Percentiles rank a stretch among this genome's conserved stretches.
These are phyloP conservation scores for Ophiocordyceps polyrhachis-furcata DNA, from an alignment of 2,329 filamentous ascomycete genomes.

Conservation along the genomic window DNA sequence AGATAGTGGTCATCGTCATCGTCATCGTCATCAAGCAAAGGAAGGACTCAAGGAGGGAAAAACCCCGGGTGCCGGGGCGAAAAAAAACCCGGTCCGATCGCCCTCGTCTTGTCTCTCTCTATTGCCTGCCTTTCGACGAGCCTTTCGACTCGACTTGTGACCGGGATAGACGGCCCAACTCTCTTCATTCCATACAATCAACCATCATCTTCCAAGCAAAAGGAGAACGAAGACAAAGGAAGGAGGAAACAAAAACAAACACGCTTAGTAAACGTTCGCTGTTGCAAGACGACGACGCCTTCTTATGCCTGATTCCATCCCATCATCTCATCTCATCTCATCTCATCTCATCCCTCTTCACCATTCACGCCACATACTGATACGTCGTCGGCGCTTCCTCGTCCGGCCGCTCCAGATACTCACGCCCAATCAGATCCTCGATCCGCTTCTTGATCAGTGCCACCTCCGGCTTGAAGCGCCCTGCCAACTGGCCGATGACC, in stretches of 20 bases:
- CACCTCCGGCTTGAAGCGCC: slow-evolving; percentile 59
- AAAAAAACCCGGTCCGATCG: background rate
- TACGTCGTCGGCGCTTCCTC: slow-evolving; percentile 47
- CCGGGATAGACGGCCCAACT: too few species aligned
- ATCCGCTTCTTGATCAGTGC: slow-evolving; percentile 66
- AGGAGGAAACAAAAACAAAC: background rate
- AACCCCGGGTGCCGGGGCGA: background rate
- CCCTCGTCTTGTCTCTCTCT: too few species aligned
- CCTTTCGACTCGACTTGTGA: too few species aligned
- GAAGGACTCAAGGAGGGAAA: too few species aligned
- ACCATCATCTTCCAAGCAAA: too few species aligned
- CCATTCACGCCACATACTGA: slow-evolving; percentile 46
- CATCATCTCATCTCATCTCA: background rate
- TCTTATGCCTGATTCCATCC: background rate
- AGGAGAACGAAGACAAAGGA: too few species aligned
- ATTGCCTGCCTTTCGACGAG: too few species aligned
- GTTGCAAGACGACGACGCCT: background rate
- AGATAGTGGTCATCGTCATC: too few species aligned
- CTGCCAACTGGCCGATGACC: slow-evolving; percentile 48
- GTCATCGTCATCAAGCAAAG: too few species aligned
- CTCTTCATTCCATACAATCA: too few species aligned
- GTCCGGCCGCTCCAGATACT: slow-evolving; percentile 55
- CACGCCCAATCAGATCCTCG: slow-evolving; percentile 55
- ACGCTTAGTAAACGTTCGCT: background rate
- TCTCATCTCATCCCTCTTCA: background rate